Evolutionary conservation across 169 alveolate species (phyloP).

Genomic region (Cryptosporidium parvum): DNA sequence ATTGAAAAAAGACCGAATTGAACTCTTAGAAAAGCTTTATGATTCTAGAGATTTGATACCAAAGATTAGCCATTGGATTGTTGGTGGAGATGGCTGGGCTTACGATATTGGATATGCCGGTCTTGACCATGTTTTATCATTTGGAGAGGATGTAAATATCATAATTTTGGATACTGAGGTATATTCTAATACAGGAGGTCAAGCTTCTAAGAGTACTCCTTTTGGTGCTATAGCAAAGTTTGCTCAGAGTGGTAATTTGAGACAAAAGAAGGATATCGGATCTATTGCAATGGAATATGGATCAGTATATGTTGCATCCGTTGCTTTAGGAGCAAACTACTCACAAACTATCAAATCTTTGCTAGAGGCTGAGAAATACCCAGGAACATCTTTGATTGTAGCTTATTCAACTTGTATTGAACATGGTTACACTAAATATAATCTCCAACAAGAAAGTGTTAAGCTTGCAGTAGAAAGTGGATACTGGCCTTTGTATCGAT

Average conservation of each 20-base stretch:
- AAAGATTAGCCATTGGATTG: constrained; percentile 78
- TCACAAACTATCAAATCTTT: constrained; percentile 77
- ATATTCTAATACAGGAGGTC: constrained; percentile 83
- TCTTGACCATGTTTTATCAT: constrained; percentile 79
- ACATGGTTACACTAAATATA: constrained; percentile 77
- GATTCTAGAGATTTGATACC: constrained; percentile 74
- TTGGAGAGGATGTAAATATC: constrained; percentile 78
- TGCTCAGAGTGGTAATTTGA: constrained; percentile 80
- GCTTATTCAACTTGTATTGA: constrained; percentile 83
- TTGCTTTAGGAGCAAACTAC: constrained; percentile 81
- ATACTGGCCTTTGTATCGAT: constrained; percentile 80
- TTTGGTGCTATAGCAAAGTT: constrained; percentile 83
- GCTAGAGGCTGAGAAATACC: constrained; percentile 81
- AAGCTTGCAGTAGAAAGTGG: constrained; percentile 81
- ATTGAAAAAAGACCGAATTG: not conserved
- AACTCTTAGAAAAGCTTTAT: not conserved
- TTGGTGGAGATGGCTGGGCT: constrained; percentile 85
- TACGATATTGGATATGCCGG: constrained; percentile 84
- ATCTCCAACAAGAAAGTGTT: constrained; percentile 73
- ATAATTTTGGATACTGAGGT: constrained; percentile 82
- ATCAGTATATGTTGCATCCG: constrained; percentile 81
- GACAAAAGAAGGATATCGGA: constrained; percentile 82
- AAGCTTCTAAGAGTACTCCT: constrained; percentile 81
- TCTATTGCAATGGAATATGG: constrained; percentile 83
- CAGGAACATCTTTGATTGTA: constrained; percentile 80